Conservation (phyloP, 306 rosid genomes). For the Rubus parviflorus region DNA sequence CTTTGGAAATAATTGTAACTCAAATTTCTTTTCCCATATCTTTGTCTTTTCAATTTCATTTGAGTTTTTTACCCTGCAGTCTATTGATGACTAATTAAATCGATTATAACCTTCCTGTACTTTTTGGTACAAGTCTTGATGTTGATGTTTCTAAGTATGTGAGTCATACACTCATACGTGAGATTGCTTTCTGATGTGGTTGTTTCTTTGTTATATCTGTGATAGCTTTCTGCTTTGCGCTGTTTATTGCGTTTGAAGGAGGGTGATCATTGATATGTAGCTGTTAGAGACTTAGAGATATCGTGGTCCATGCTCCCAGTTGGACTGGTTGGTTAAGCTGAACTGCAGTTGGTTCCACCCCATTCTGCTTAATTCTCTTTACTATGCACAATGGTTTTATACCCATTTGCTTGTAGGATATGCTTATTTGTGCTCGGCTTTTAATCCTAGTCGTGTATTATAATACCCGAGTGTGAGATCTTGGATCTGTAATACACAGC, state of each 20-base stretch:
- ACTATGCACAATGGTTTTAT: background rate
- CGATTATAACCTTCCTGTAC: background rate
- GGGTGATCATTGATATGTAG: background rate
- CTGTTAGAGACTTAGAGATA: background rate
- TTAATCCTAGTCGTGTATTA: no score
- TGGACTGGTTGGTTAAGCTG: background rate
- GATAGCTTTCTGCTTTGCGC: background rate
- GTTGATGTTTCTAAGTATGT: slow-evolving; percentile 10
- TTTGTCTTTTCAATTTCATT: slow-evolving; percentile 11
- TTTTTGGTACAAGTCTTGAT: slow-evolving; percentile 1
- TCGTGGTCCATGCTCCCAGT: background rate
- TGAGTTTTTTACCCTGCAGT: background rate
- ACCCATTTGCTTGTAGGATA: background rate
- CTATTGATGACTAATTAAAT: background rate
- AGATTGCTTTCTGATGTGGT: slow-evolving; percentile 5
- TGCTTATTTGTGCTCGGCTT: background rate
- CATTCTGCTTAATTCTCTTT: background rate
- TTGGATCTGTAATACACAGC: background rate
- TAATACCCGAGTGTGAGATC: background rate
- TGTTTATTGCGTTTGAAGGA: background rate
- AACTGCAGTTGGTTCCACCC: background rate
- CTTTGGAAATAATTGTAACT: slow-evolving; percentile 36
- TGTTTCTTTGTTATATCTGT: background rate
- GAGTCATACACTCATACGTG: slow-evolving; percentile 11
- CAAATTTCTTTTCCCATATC: background rate